These are phyloP conservation scores for Aspergillus mulundensis DNA, from an alignment of 495 filamentous ascomycete species.

Conservation along the genomic window DNA sequence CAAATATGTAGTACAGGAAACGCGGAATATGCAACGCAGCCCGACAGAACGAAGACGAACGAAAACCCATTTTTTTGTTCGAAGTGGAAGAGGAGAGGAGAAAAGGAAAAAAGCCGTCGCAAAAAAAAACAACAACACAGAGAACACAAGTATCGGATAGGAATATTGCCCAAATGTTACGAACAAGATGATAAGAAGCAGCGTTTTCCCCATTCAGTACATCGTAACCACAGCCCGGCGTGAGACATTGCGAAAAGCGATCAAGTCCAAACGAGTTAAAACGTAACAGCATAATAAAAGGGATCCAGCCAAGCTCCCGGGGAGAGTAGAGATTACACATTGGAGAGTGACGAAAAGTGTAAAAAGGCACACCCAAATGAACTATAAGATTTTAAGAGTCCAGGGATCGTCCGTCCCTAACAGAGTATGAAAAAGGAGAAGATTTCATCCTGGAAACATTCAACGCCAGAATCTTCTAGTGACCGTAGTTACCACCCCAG, in stretches of 20 bases:
- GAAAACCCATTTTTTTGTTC: constrained; percentile 17
- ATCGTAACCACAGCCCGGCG: constrained; percentile 21
- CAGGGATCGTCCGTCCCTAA: constrained; percentile 19
- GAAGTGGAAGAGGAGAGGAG: constrained; percentile 8
- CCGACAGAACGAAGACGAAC: constrained; percentile 11
- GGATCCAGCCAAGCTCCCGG: constrained; percentile 44
- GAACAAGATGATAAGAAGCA: constrained; percentile 13
- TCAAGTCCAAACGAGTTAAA: constrained; percentile 8
- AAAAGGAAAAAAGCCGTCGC: constrained; percentile 12
- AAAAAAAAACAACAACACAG: constrained; percentile 9
- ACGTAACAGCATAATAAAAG: constrained; percentile 14
- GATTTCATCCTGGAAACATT: constrained; percentile 31
- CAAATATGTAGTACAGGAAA: constrained; percentile 30
- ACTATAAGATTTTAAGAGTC: constrained; percentile 26
- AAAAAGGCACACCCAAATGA: constrained; percentile 9
- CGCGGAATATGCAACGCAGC: constrained; percentile 21
- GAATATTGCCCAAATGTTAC: constrained; percentile 16
- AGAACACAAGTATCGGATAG: no score
- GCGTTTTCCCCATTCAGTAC: constrained; percentile 25
- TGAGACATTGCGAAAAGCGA: constrained; percentile 13
- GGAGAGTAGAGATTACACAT: constrained; percentile 48
- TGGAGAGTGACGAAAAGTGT: constrained; percentile 19
- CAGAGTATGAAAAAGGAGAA: constrained; percentile 25
- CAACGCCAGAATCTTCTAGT: constrained; percentile 38
- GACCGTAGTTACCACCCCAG: constrained; percentile 69